Base-by-base conservation (phyloP, 2,329 filamentous ascomycete genomes). In the Tothia fuscella region DNA sequence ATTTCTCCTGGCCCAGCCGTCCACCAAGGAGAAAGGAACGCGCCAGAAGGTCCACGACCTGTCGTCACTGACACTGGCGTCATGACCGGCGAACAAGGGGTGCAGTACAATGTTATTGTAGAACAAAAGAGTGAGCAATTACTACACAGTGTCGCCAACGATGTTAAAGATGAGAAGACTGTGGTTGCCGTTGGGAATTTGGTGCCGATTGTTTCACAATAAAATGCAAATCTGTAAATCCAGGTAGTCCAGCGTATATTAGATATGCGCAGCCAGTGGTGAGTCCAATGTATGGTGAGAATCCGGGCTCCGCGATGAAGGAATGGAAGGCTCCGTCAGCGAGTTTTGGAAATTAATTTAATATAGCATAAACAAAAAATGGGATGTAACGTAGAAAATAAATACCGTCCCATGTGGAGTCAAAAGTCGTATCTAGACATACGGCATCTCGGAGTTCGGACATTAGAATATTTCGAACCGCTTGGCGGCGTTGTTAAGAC, bases 61-160 rank as follows among this genome's bases (percentile, higher is more conserved):
- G 21, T 25, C 35, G 35, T 38, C 35, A 29, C 14, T 9, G 35
- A 38, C 10, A 38, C 35, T 25, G 35, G 35, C 16, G 35, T 7
- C 9, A 6, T 38, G 10, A 38, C 35, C 9, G 35, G 35, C 21
- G 35, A 38, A 38, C 7, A 9, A 6, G 35, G 35, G 10, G 9
- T 28, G 35, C 10, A 10, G 24, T 38, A 38, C 21, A 7, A 12
- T 7, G 21, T 16, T 10, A n/a, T 25, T 13, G 31, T 19, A 5
- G 7, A 30, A 13, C 22, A 29, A 17, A 22, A 30, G n/a, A 26
- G 9, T 14, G 16, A 6, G 19, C n/a, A 29, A 17, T 19, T 40
- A 9, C 13, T 19, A 6, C 2, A 29, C 14, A 40, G 24, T 21
- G 38, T 40, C 2, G 9, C 24, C 2, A 10, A 3, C 2, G 38